Conservation (phyloP, 371 early-diverging fungal genomes). For the Lichtheimia ramosa region DNA sequence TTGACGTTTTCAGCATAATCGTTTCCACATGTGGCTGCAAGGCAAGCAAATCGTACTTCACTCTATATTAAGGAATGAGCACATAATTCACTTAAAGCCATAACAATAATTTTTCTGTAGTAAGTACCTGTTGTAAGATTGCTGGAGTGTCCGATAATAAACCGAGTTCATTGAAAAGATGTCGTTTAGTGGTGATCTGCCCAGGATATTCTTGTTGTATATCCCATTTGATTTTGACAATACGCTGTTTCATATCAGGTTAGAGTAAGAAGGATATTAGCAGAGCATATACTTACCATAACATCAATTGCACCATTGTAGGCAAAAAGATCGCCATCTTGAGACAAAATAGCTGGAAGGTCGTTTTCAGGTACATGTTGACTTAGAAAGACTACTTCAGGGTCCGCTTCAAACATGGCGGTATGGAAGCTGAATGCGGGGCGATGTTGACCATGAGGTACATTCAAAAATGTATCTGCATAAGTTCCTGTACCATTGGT, state of each 20-base stretch:
- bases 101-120: too few relatives aligned
- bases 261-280: neutral
- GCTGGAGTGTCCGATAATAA: neutral
- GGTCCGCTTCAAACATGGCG: slow-evolving; percentile 10
- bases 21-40: slow-evolving; percentile 12
- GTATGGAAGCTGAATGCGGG: neutral
- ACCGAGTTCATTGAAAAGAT: neutral
- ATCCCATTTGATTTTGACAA: neutral
- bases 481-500: too few relatives aligned
- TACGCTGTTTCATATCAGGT: neutral
- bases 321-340: slow-evolving; percentile 10
- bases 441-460: too few relatives aligned
- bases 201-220: neutral
- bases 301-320: slow-evolving; percentile 10
- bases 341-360: slow-evolving; percentile 7
- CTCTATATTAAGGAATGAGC: neutral
- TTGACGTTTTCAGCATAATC: slow-evolving; percentile 10
- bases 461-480: too few relatives aligned
- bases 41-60: slow-evolving; percentile 4
- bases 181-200: neutral
- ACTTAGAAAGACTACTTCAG: slow-evolving; percentile 8
- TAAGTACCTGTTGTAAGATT: neutral
- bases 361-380: neutral
- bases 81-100: too few relatives aligned
- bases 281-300: neutral